These are phyloP conservation scores for Gossypium schwendimanii DNA, from an alignment of 441 rosid genomes.

Conservation along the genomic window DNA sequence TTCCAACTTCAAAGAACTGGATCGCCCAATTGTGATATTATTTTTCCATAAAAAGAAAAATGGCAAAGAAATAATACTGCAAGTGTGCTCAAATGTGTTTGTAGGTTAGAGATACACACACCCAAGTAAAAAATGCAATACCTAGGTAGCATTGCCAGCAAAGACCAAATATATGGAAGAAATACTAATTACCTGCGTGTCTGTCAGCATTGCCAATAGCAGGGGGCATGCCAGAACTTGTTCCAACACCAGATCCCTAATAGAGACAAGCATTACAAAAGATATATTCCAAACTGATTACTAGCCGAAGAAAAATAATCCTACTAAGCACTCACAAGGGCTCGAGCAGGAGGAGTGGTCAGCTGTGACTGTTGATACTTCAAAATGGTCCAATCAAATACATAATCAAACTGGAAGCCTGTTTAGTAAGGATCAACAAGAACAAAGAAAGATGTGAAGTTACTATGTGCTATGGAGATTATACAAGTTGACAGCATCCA, in stretches of 20 bases:
- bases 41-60: background rate
- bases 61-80: background rate
- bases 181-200: slow-evolving; percentile 46
- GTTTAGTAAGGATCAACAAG: slow-evolving; percentile 18
- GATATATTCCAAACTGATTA: slow-evolving; percentile 4
- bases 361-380: slow-evolving; percentile 93
- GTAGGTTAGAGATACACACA: background rate
- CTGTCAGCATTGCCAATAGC: slow-evolving; percentile 47
- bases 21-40: background rate
- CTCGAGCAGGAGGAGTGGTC: slow-evolving; percentile 66
- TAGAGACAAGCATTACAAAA: slow-evolving; percentile 20
- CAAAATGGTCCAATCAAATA: slow-evolving; percentile 98
- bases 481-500: slow-evolving; percentile 49
- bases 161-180: background rate
- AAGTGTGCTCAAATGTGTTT: too few species aligned
- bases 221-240: slow-evolving; percentile 71
- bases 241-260: slow-evolving; percentile 76
- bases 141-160: background rate
- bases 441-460: slow-evolving; percentile 27
- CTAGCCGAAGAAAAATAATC: background rate
- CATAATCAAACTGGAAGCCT: slow-evolving; percentile 96
- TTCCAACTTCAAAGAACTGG: background rate
- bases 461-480: slow-evolving; percentile 47
- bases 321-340: slow-evolving; percentile 34
- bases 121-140: background rate